phyloP scores from a whole-genome alignment of 192 early-diverging fungal species.

The Obelidium mucronatum region DNA sequence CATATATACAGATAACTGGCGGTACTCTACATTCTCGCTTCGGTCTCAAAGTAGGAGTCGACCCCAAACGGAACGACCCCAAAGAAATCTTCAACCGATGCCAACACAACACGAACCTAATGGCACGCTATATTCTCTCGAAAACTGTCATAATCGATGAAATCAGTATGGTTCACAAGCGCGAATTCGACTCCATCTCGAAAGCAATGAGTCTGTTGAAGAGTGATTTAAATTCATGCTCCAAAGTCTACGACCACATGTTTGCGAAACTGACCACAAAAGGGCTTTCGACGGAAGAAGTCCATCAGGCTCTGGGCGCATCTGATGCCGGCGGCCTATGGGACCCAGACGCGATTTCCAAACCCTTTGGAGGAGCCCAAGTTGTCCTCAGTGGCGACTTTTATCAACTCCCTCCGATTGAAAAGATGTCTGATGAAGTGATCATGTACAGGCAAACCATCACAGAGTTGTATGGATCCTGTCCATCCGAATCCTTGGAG shows the following conservation, averaged over 20 bases:
- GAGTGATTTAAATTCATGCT: neutral
- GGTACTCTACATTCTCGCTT: conserved; percentile 50
- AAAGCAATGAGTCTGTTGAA: conserved; percentile 25
- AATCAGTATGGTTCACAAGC: conserved; percentile 53
- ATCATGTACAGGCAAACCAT: neutral
- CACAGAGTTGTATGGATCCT: neutral
- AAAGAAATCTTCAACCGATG: conserved; percentile 18
- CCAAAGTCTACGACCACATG: neutral
- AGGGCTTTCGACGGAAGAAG: neutral
- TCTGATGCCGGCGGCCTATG: neutral
- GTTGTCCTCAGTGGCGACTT: conserved; percentile 60
- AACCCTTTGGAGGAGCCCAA: conserved; percentile 56
- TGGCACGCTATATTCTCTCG: conserved; percentile 36
- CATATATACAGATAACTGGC: conserved; percentile 43
- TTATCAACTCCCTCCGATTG: conserved; percentile 57
- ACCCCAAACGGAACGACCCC: conserved; percentile 3
- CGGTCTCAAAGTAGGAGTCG: conserved; percentile 5
- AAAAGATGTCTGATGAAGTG: conserved; percentile 8
- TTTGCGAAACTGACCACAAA: neutral
- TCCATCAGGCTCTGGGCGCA: neutral
- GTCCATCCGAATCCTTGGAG: neutral
- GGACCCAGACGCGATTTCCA: neutral
- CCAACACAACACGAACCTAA: neutral
- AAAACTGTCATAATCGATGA: conserved; percentile 55
- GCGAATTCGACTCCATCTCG: conserved; percentile 33